These are phyloP conservation scores for Apiospora arundinis DNA, from an alignment of 2,329 filamentous ascomycete species.

Conservation along the genomic window DNA sequence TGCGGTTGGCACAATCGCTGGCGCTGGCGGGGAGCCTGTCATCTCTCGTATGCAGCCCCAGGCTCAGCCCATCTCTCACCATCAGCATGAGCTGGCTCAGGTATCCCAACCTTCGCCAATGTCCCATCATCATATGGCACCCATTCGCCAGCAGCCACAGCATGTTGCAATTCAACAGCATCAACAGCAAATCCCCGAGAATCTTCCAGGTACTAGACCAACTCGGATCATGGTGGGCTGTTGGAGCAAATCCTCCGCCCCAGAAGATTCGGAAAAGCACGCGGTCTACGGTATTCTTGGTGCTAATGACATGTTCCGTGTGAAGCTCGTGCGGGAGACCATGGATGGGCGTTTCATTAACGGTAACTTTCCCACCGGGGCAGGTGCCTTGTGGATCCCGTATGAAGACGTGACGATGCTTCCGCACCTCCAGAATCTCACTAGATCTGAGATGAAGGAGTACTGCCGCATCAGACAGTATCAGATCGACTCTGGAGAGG, in stretches of 20 bases:
- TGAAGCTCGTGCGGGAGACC: conserved; percentile 66
- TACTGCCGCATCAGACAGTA: conserved; percentile 67
- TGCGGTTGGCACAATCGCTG: conserved; percentile 42
- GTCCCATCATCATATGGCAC: not conserved
- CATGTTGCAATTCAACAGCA: conserved; percentile 18
- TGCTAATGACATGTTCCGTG: conserved; percentile 68
- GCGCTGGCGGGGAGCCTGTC: conserved; percentile 32
- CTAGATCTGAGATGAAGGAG: conserved; percentile 65
- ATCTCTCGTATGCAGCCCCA: not conserved
- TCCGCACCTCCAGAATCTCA: conserved; percentile 57
- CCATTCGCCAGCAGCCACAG: conserved; percentile 5
- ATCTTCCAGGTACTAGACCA: conserved; percentile 59
- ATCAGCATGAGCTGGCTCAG: conserved; percentile 19
- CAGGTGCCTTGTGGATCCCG: conserved; percentile 67
- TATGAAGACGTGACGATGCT: conserved; percentile 68
- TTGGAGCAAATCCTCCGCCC: conserved; percentile 62
- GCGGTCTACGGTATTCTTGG: conserved; percentile 69
- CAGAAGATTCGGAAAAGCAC: conserved; percentile 57
- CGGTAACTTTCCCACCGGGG: conserved; percentile 66
- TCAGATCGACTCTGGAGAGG: conserved; percentile 62
- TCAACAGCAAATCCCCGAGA: conserved; percentile 27
- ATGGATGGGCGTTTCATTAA: conserved; percentile 63
- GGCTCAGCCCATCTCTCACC: conserved; percentile 14
- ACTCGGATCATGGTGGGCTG: conserved; percentile 65
- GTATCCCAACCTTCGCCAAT: conserved; percentile 14